These are phyloP conservation scores for Calonectria fujianensis DNA, from an alignment of 2,329 filamentous ascomycete genomes.

Conservation along the genomic window DNA sequence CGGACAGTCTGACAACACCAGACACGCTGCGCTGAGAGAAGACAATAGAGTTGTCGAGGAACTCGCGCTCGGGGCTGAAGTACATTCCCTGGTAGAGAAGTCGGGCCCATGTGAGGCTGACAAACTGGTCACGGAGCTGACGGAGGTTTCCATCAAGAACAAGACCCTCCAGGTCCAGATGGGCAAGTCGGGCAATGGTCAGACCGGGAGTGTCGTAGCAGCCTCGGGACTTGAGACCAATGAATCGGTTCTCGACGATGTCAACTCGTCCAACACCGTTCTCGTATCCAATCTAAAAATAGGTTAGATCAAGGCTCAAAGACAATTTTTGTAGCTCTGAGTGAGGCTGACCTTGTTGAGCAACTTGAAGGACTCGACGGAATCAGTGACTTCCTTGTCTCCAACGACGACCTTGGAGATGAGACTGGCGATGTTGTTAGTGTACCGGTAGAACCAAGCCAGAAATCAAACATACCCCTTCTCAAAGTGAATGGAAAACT, in stretches of 20 bases:
- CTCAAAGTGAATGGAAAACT: conserved; percentile 80
- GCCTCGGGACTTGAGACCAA: conserved; percentile 57
- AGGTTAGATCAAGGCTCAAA: not conserved
- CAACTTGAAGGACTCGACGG: conserved; percentile 79
- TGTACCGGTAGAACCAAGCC: not conserved
- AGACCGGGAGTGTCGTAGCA: conserved; percentile 61
- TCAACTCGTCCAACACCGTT: conserved; percentile 82
- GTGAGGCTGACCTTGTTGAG: conserved; percentile 68
- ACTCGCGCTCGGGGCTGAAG: conserved; percentile 71
- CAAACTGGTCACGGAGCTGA: conserved; percentile 71
- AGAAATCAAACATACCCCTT: conserved; percentile 66
- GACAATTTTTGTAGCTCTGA: not conserved
- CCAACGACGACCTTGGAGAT: conserved; percentile 75
- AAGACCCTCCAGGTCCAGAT: conserved; percentile 71
- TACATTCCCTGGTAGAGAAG: conserved; percentile 70
- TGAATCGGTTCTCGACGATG: conserved; percentile 67
- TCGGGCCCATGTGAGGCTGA: conserved; percentile 67
- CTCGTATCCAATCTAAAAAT: conserved; percentile 71
- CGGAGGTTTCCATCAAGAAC: conserved; percentile 73
- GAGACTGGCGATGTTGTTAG: conserved; percentile 25
- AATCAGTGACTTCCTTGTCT: conserved; percentile 75
- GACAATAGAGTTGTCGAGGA: conserved; percentile 75
- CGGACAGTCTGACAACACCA: conserved; percentile 61
- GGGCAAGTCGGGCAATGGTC: conserved; percentile 54
- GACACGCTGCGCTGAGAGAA: conserved; percentile 70